These are phyloP conservation scores for Phlegmacium glaucopus DNA, from an alignment of 768 basidiomycete genomes.

Conservation along the genomic window DNA sequence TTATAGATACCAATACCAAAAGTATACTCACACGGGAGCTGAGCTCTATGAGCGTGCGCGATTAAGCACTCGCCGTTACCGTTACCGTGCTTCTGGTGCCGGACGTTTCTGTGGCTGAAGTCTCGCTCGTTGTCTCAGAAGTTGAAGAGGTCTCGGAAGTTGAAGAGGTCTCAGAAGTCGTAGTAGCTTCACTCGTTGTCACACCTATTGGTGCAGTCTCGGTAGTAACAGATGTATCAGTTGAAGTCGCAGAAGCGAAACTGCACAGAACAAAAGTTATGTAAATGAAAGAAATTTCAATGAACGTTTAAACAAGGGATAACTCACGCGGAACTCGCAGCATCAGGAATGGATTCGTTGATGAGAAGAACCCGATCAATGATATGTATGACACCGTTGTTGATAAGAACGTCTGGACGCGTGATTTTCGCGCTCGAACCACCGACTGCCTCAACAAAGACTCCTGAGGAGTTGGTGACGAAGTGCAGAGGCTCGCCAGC, in stretches of 20 bases:
- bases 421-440: slow-evolving; percentile 40
- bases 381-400: slow-evolving; percentile 70
- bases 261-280: slow-evolving; percentile 29
- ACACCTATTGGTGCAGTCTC: slow-evolving; percentile 39
- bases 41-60: no score
- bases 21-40: no score
- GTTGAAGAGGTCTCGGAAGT: no score
- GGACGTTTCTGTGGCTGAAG: no score
- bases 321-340: slow-evolving; percentile 54
- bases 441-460: slow-evolving; percentile 44
- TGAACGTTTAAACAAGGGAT: background rate
- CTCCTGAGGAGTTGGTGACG: slow-evolving; percentile 51
- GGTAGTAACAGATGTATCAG: slow-evolving; percentile 29
- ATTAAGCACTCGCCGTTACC: no score
- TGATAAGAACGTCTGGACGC: slow-evolving; percentile 53
- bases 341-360: slow-evolving; percentile 34
- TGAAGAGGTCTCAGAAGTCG: no score
- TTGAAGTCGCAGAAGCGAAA: slow-evolving; percentile 39
- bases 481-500: slow-evolving; percentile 54
- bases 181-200: no score
- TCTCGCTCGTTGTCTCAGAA: no score
- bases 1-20: no score
- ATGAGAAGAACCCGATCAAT: slow-evolving; percentile 53
- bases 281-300: background rate
- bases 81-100: no score